These are phyloP conservation scores for Zasmidium cellare DNA, from an alignment of 2,329 filamentous ascomycete species.

Conservation along the genomic window DNA sequence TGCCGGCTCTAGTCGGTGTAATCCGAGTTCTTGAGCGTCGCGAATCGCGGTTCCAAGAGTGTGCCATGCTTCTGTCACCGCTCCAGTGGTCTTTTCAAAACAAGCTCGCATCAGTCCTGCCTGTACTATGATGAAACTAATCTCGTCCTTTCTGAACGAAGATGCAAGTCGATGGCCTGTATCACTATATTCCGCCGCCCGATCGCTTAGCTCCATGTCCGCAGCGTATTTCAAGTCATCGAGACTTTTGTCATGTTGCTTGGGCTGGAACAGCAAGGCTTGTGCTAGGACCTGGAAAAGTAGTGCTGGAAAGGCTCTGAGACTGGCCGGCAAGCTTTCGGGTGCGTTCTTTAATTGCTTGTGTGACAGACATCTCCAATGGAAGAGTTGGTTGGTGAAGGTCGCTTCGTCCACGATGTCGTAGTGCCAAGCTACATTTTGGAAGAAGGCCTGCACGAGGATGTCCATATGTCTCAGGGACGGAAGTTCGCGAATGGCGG, in stretches of 20 bases:
- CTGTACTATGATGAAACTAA: background rate
- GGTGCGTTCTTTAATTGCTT: background rate
- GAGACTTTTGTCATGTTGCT: background rate
- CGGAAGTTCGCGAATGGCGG: background rate
- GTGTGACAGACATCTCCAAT: background rate
- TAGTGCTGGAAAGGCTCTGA: background rate
- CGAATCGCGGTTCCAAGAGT: background rate
- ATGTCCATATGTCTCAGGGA: background rate
- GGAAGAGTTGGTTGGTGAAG: background rate
- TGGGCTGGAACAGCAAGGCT: background rate
- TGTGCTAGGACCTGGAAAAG: conserved; percentile 1
- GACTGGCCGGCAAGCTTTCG: background rate
- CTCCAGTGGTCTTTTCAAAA: background rate
- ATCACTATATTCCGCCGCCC: background rate
- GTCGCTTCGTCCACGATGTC: background rate
- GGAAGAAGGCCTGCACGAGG: background rate
- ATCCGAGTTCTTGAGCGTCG: background rate
- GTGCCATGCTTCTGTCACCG: background rate
- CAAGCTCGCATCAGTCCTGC: background rate
- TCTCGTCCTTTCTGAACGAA: background rate
- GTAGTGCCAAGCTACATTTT: conserved; percentile 1
- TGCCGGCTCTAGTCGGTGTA: background rate
- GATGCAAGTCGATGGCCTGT: background rate
- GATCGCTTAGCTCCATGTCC: background rate
- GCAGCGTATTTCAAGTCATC: background rate